Evolutionary conservation across 768 basidiomycete genomes (phyloP).

Genomic region (Pleurotus pulmonarius): DNA sequence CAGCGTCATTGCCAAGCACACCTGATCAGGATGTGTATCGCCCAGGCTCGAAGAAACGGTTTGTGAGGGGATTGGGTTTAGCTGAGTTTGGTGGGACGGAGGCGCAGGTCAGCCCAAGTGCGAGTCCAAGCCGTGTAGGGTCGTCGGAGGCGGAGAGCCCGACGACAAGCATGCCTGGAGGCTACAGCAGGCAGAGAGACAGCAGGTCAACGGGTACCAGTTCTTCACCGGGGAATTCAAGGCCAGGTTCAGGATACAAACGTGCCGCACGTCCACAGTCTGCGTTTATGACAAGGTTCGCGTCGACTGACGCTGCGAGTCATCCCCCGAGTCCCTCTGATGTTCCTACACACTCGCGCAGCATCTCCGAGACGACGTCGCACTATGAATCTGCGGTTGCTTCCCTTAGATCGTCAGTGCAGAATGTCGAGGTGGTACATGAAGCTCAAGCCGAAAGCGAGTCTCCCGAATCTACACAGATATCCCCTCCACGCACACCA

Average conservation of each 20-base stretch:
- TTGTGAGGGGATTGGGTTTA: neutral
- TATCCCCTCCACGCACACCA: neutral
- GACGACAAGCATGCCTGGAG: neutral
- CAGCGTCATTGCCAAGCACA: neutral
- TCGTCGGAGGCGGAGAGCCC: neutral
- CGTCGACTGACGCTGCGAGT: neutral
- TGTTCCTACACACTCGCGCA: neutral
- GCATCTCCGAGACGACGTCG: constrained; percentile 2
- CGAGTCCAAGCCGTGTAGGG: too few species aligned
- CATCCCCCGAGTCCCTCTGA: constrained; percentile 6
- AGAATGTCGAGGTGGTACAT: neutral
- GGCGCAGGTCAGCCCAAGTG: too few species aligned
- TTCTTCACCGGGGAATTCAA: neutral
- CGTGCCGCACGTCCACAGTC: constrained; percentile 2
- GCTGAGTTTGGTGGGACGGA: constrained; percentile 2
- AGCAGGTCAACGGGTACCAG: constrained; percentile 1
- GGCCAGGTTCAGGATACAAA: neutral
- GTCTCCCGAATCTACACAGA: neutral
- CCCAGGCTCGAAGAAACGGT: neutral
- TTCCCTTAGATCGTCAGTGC: neutral
- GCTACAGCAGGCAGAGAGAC: neutral
- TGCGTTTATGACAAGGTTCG: neutral
- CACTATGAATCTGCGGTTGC: neutral
- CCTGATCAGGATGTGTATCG: neutral
- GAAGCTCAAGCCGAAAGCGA: too few species aligned